phyloP scores from a whole-genome alignment of 176 grass and related monocot genomes.

The Stipa capillata region DNA sequence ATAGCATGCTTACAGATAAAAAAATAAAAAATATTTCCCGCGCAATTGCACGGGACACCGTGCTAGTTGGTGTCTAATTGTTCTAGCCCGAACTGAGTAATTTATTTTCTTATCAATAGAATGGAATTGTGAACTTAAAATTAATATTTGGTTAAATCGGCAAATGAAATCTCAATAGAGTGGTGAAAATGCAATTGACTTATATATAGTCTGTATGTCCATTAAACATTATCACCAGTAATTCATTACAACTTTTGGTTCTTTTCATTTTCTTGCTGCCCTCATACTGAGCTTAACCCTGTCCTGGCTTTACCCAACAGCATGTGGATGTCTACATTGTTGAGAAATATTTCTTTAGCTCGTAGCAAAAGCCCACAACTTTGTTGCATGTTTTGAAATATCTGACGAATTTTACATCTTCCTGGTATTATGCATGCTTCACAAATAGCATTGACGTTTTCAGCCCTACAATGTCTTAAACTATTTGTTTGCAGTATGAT shows the following conservation, averaged over 20 bases:
- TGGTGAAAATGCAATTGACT: neutral
- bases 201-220: neutral
- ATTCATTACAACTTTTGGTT: neutral
- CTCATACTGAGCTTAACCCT: neutral
- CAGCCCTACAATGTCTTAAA: neutral
- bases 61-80: neutral
- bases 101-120: neutral
- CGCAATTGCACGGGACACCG: too few relatives aligned
- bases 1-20: too few relatives aligned
- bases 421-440: neutral
- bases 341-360: too few relatives aligned
- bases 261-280: neutral
- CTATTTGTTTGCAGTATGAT: conserved; percentile 60
- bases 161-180: neutral
- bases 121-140: neutral
- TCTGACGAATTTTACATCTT: neutral
- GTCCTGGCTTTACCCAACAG: neutral
- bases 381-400: neutral
- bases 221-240: neutral
- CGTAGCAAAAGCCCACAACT: neutral
- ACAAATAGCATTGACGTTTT: neutral
- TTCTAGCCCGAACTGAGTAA: neutral
- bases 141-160: neutral
- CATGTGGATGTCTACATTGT: neutral
- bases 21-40: too few relatives aligned